Evolutionary conservation across 2,329 filamentous ascomycete genomes (phyloP), one percentile per base, ranked within the genome.

Genomic region (Seiridium cupressi): DNA sequence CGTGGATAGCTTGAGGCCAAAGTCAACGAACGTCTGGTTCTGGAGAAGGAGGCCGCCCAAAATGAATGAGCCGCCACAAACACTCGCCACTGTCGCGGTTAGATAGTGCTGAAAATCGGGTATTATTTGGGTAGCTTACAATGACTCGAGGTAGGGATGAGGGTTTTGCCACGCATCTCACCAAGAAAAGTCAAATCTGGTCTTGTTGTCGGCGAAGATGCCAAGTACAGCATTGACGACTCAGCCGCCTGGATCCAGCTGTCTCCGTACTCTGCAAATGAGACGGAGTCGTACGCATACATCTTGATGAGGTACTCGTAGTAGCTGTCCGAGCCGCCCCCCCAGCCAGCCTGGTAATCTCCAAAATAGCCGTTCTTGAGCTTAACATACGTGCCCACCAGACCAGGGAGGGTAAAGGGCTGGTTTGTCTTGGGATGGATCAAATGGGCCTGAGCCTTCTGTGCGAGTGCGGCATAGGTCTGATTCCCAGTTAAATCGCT

Each of bases 241-340:
- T 96, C 88, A 56, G 88, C 90, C 1, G 92, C 92, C 1, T 81
- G 70, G 44, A 91, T 76, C 92, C 92, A 96, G 51, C 86, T 85
- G 63, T 93, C 88, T 67, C 82, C 86, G 76, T 94, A 92, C 3
- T 73, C 63, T 1, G 68, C 74, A 68, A 90, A 96, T 3, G 85
- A 81, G 5, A 73, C 66, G 0, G 85, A 80, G 69, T 94, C 89
- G 72, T 96, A 96, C 58, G 94, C 75, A 68, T 88, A 95, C 90
- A 95, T 94, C 79, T 96, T 96, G 73, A 96, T 89, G 36, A 96
- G 83, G 68, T 96, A 96, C 75, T 96, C 92, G 76, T 96, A 96
- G 76, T 89, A 96, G 48, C 87, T 91, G 73, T 96, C 92, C 38
- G 84, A 84, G 7, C 90, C 89, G 55, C 89, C 91, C 44, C 85